These are phyloP conservation scores for Fusarium multiceps DNA, from an alignment of 2,329 filamentous ascomycete species.

Conservation along the genomic window DNA sequence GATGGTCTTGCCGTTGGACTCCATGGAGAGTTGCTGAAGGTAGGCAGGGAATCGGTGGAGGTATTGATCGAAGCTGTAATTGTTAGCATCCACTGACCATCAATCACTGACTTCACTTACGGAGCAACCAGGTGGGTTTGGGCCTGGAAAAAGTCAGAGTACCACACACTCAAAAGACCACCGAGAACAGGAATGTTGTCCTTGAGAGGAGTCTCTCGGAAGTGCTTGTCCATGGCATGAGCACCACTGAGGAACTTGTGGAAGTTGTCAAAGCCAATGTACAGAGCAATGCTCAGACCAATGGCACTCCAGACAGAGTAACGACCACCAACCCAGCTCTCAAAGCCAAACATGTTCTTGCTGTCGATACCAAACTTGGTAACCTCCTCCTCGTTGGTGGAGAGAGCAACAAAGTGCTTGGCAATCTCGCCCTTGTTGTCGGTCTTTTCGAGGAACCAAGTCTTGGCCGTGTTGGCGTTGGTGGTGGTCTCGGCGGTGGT, in stretches of 20 bases:
- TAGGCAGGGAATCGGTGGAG: slow-evolving; percentile 99
- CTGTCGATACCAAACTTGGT: slow-evolving; percentile 98
- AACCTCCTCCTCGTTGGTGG: slow-evolving; percentile 94
- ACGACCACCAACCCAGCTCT: slow-evolving; percentile 96
- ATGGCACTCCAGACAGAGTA: slow-evolving; percentile 99
- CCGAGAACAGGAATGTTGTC: slow-evolving; percentile 95
- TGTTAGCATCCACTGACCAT: slow-evolving; percentile 15
- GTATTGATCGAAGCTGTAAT: slow-evolving; percentile 90
- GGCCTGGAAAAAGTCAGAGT: slow-evolving; percentile 98
- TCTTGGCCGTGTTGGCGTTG: slow-evolving; percentile 97
- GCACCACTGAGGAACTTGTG: slow-evolving; percentile 93
- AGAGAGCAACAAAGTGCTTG: slow-evolving; percentile 98
- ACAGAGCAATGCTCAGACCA: slow-evolving; percentile 90
- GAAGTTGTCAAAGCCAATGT: slow-evolving; percentile 98
- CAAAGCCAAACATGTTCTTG: slow-evolving; percentile 99
- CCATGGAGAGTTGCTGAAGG: slow-evolving; percentile 99
- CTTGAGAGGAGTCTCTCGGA: slow-evolving; percentile 88
- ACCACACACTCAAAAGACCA: slow-evolving; percentile 96
- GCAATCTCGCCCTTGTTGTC: slow-evolving; percentile 85
- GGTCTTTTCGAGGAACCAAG: slow-evolving; percentile 91
- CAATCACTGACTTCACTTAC: slow-evolving; percentile 60
- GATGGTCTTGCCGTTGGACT: slow-evolving; percentile 98
- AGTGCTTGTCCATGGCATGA: slow-evolving; percentile 98
- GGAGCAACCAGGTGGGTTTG: slow-evolving; percentile 98
- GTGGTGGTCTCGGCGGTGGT: slow-evolving; percentile 97